phyloP scores from a whole-genome alignment of 2,329 filamentous ascomycete genomes.

The Ambrosiella cleistominuta region DNA sequence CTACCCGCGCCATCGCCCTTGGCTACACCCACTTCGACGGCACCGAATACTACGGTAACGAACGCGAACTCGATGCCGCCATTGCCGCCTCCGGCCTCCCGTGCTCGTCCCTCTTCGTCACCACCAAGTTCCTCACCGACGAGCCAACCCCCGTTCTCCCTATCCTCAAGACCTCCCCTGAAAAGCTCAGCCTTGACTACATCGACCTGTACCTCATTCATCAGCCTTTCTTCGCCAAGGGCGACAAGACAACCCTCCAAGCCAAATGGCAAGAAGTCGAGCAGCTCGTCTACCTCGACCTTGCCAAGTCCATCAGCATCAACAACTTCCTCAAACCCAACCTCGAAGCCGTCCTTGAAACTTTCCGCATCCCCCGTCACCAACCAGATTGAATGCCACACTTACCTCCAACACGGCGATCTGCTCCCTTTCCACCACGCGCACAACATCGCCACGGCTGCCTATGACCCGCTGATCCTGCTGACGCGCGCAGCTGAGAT shows the following conservation, averaged over 20 bases:
- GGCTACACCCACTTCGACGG: constrained; percentile 60
- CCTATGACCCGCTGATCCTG: constrained; percentile 39
- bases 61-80: constrained; percentile 52
- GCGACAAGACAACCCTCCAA: constrained; percentile 29
- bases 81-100: constrained; percentile 50
- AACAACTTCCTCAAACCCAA: constrained; percentile 51
- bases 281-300: constrained; percentile 48
- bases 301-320: constrained; percentile 54
- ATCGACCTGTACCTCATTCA: constrained; percentile 56
- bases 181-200: constrained; percentile 50
- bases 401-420: constrained; percentile 49
- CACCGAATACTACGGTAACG: constrained; percentile 51
- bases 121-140: constrained; percentile 35
- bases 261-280: constrained; percentile 42
- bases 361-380: constrained; percentile 45
- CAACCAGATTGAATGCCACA: constrained; percentile 72
- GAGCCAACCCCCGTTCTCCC: constrained; percentile 26
- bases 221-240: constrained; percentile 34
- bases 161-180: constrained; percentile 41
- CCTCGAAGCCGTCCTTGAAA: constrained; percentile 37
- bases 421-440: constrained; percentile 39
- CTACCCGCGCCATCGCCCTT: constrained; percentile 46
- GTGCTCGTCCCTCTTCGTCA: constrained; percentile 51
- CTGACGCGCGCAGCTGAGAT: constrained; percentile 24
- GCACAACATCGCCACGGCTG: constrained; percentile 37